Base-by-base conservation (phyloP, 1,284 basidiomycete species). In the Nidula niveotomentosa region DNA sequence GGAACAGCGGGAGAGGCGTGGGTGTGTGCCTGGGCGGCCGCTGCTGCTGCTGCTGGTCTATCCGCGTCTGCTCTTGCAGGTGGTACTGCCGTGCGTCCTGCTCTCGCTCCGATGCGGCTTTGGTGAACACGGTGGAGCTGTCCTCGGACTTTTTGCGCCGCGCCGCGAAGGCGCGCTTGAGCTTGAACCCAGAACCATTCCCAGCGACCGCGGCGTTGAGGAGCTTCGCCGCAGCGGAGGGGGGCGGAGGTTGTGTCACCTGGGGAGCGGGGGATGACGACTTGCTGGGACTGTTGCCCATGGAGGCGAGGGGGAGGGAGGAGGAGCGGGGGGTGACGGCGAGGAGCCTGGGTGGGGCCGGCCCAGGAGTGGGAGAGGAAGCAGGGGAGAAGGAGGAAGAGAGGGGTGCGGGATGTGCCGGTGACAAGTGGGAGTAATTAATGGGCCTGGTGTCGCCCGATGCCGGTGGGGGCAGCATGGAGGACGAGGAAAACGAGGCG, bases 111-210 rank as follows among this genome's bases (percentile, higher is more conserved):
- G 56, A 51, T 13, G 34, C 10, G 43, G 56, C 63, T 61, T 53
- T 55, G 23, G 34, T 50, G 60, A 65, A 64, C 59, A 61, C 23
- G 39, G 55, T 59, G 53, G 60, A 59, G 23, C 63, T 63, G 62
- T 81, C 77, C 62, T 86, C 83, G 8, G 84, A 80, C 66, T 84
- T 86, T 75, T 86, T 90, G 62, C 84, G 76, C 48, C 86, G 79
- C 8, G 71, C 76, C 44, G 70, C 81, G 62, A 88, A 85, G 15
- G 81, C 86, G 54, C 86, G 85, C 62, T 83, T 85, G 56, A 90
- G 70, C 64, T 79, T 82, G 60, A 71, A 72, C 34, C 83, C 80
- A 34, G 79, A 6, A 8, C 13, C 15, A 17, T 13, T 13, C 39
- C 13, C 71, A 44, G 73, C 65, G 48, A 75, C 65, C 46, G 69